Evolutionary conservation across 331 rosid species (phyloP), one percentile per base, ranked within the genome.

Genomic region (Saraca asoca): DNA sequence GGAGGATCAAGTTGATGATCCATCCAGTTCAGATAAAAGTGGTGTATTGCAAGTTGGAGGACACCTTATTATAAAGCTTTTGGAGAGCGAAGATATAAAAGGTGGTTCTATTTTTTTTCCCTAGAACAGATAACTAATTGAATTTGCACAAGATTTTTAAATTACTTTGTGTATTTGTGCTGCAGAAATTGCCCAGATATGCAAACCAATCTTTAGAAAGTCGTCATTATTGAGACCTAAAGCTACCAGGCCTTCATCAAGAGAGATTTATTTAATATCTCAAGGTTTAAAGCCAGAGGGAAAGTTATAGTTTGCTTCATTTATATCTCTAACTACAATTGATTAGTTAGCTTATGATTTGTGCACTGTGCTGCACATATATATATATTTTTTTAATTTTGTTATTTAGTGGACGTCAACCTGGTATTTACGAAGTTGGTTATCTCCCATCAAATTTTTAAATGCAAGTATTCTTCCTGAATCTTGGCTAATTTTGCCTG

Each of bases 231-330:
- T 94, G 86, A 88, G 98, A 74, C 97, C 98, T 64, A 94, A 90
- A 81, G 98, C 97, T 0, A 93, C 98, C 51, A 84, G 97, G 61
- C 78, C 97, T 63, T 84, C 96, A 0, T 93, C 98, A 12, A 86
- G 95, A 75, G 98, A 88, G 87, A 90, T 90, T 45, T 90, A 93
- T 81, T 77, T 93, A 78, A 90, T 93, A 68, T 90, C 97, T 78
- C 97, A 90, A 73, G 83, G 85, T 56, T 83, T 86, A 58, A 82
- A 75, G 80, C 71, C 78, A 13, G 62, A 67, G 24, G 62, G 70
- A 5, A 78, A 77, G 71, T 20, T 9, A 24, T 80, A 80, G 69
- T 51, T 51, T 69, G 58, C 44, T 75, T 51, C 38, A n/a, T n/a
- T n/a, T n/a, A n/a, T n/a, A 9, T 5, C 3, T 45, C 7, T 63